Percentiles rank a stretch among this genome's conserved stretches.
Conservation (phyloP, 2,329 filamentous ascomycete genomes). For the Tolypocladium inflatum region DNA sequence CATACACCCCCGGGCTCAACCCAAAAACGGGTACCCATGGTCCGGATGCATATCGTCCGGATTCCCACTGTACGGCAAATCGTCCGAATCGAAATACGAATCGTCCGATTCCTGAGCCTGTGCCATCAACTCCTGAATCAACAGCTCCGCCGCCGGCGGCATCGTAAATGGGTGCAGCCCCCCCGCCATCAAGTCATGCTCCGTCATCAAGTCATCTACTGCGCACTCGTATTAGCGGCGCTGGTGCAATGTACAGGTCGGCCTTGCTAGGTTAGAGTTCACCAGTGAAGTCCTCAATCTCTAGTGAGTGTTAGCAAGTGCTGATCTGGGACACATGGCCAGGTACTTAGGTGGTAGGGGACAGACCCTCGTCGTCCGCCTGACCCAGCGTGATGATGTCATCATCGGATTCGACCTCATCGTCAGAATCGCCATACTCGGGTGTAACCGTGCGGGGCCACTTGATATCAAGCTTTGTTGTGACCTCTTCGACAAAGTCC, state of each 20-base stretch:
- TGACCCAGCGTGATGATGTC: neutral
- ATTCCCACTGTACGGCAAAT: neutral
- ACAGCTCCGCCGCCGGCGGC: conserved; percentile 12
- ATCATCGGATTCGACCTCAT: conserved; percentile 1
- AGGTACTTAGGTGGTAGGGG: neutral
- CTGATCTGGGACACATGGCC: neutral
- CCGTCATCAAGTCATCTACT: neutral
- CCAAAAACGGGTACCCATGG: neutral
- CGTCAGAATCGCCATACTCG: conserved; percentile 6
- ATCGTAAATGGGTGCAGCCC: conserved; percentile 6
- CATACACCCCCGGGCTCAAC: neutral
- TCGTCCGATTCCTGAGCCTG: conserved; percentile 2
- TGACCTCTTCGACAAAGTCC: conserved; percentile 21
- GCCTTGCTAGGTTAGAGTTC: neutral
- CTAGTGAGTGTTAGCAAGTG: neutral
- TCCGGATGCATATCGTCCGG: neutral
- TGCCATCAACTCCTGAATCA: conserved; percentile 12
- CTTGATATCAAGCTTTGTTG: conserved; percentile 7
- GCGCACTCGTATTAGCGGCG: neutral
- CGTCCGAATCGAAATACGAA: neutral
- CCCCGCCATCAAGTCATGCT: neutral
- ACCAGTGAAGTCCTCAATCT: neutral
- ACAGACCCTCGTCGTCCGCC: neutral
- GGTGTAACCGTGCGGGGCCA: conserved; percentile 3
- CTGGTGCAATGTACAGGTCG: neutral